Evolutionary conservation across 805 yeast genomes (phyloP).

Genomic region (Hanseniaspora pseudoguilliermondii): DNA sequence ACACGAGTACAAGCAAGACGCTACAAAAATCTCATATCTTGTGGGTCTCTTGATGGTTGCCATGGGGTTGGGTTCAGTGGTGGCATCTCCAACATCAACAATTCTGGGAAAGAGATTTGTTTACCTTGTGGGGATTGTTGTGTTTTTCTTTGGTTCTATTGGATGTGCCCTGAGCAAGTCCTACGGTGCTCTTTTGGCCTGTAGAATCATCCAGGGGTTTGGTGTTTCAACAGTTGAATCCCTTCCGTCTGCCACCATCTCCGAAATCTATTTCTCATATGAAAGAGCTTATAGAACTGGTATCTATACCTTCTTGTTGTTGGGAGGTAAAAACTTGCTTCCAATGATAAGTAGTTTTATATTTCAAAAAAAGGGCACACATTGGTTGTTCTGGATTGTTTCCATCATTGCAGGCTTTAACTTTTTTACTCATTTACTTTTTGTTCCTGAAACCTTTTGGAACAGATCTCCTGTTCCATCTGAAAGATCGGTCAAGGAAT

Average conservation of each 20-base stretch:
- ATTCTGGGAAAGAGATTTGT: constrained; percentile 46
- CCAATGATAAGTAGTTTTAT: constrained; percentile 46
- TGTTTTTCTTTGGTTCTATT: constrained; percentile 40
- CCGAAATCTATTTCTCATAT: constrained; percentile 49
- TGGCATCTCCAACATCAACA: constrained; percentile 47
- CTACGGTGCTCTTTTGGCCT: constrained; percentile 43
- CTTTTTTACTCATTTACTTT: constrained; percentile 35
- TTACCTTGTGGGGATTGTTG: constrained; percentile 36
- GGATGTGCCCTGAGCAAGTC: constrained; percentile 41
- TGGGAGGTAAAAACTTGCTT: constrained; percentile 51
- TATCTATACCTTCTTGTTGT: constrained; percentile 41
- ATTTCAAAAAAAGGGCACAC: constrained; percentile 37
- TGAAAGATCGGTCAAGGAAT: constrained; percentile 37
- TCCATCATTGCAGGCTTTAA: constrained; percentile 39
- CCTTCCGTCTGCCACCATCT: constrained; percentile 46
- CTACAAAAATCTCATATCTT: constrained; percentile 36
- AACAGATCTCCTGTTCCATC: constrained; percentile 40
- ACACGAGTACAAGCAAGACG: constrained; percentile 32
- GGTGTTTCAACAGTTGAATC: constrained; percentile 53
- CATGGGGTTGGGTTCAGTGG: constrained; percentile 44
- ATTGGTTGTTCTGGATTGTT: constrained; percentile 51
- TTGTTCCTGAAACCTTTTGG: constrained; percentile 58
- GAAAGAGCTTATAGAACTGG: constrained; percentile 51
- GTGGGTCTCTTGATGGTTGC: constrained; percentile 50
- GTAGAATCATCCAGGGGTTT: constrained; percentile 45